A percentile compares a stretch with the other conserved stretches of the same genome.
Evolutionary conservation across 768 basidiomycete genomes (phyloP).

Genomic region (Russula vinacea): DNA sequence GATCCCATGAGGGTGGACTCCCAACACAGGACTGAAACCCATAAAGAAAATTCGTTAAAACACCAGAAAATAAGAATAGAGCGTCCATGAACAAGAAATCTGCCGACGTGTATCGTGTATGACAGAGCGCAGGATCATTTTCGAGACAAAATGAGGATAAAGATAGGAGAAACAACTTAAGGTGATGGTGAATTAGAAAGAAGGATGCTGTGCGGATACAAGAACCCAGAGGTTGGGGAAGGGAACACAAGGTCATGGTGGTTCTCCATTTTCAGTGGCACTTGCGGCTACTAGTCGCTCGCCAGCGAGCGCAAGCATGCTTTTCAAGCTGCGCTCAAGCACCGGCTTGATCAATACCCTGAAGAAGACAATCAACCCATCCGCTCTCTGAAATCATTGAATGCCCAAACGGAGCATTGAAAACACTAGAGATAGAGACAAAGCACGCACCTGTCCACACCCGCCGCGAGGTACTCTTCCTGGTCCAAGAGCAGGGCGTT

Average conservation of each 20-base stretch:
- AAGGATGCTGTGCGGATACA: background rate
- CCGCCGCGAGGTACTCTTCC: conserved; percentile 70
- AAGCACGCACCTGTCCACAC: conserved; percentile 62
- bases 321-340: conserved; percentile 49
- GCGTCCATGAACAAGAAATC: background rate
- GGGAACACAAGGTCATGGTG: conserved; percentile 17
- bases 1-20: background rate
- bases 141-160: background rate
- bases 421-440: conserved; percentile 10
- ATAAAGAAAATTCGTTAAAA: background rate
- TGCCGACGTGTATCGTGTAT: background rate
- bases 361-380: conserved; percentile 6
- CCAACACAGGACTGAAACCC: background rate
- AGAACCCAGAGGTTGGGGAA: background rate
- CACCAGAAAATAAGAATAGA: background rate
- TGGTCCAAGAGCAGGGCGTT: conserved; percentile 49
- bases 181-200: background rate
- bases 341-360: conserved; percentile 83
- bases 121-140: background rate
- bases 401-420: background rate
- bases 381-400: background rate
- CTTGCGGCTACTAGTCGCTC: conserved; percentile 34
- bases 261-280: conserved; percentile 30
- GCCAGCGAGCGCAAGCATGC: conserved; percentile 44
- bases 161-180: background rate